Conservation (phyloP, 495 filamentous ascomycete species). For the Cercophora scortea region DNA sequence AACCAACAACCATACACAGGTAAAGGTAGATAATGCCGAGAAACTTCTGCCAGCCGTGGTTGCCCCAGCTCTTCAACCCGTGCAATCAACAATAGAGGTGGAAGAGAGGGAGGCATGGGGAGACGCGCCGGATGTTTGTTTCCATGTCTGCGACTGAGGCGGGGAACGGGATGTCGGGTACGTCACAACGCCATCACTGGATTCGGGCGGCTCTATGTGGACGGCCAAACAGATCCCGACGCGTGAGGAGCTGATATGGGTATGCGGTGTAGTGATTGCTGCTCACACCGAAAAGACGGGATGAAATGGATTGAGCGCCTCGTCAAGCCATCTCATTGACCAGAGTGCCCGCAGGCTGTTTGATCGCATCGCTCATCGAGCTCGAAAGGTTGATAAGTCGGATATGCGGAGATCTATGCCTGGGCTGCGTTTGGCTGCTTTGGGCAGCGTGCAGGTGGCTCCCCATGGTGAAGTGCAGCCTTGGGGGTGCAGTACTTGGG, state of each 20-base stretch:
- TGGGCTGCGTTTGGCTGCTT: not conserved
- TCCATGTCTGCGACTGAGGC: not conserved
- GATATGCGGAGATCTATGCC: slow-evolving; percentile 4
- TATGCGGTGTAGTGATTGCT: slow-evolving; percentile 9
- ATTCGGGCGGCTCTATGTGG: not conserved
- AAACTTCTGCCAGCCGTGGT: no score
- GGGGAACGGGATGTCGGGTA: not conserved
- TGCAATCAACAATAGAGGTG: not conserved
- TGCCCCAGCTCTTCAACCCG: no score
- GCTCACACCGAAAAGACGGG: slow-evolving; percentile 21
- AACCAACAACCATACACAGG: no score
- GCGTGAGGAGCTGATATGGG: slow-evolving; percentile 2
- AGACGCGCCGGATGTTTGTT: not conserved
- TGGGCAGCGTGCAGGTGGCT: slow-evolving; percentile 4
- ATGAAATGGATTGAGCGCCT: slow-evolving; percentile 10
- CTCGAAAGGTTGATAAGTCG: slow-evolving; percentile 3
- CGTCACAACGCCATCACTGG: no score
- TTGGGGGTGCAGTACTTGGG: slow-evolving; percentile 1
- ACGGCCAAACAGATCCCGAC: slow-evolving; percentile 2
- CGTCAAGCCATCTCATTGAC: slow-evolving; percentile 4
- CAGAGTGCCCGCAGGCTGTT: not conserved
- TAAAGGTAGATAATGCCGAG: no score
- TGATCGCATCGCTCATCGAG: not conserved
- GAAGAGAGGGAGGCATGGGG: not conserved
- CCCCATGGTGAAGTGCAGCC: not conserved